These are phyloP conservation scores for Simplicillium aogashimaense DNA, from an alignment of 2,329 filamentous ascomycete species.

Conservation along the genomic window DNA sequence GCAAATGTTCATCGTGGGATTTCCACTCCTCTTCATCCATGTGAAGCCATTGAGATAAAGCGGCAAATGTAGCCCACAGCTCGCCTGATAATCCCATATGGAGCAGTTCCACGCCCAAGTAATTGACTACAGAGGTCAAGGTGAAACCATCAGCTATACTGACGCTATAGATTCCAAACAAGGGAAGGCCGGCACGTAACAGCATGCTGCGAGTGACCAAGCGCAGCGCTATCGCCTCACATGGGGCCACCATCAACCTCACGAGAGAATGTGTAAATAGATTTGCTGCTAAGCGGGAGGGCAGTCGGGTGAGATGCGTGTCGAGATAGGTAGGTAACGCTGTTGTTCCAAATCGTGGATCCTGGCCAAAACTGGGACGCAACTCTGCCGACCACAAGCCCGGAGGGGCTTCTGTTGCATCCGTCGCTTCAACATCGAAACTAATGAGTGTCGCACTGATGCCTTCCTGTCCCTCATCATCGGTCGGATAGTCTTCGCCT, in stretches of 20 bases:
- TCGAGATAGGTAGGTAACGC: conserved; percentile 30
- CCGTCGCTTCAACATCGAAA: conserved; percentile 50
- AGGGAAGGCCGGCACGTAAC: conserved; percentile 24
- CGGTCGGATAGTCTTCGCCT: conserved; percentile 43
- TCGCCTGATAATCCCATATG: conserved; percentile 33
- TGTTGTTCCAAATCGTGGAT: conserved; percentile 13
- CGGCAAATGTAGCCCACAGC: conserved; percentile 32
- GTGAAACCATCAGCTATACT: conserved; percentile 26
- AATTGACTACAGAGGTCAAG: conserved; percentile 30
- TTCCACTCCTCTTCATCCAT: conserved; percentile 33
- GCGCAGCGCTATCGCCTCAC: conserved; percentile 36
- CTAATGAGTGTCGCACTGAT: conserved; percentile 48
- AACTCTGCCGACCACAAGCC: conserved; percentile 51
- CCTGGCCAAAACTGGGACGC: conserved; percentile 33
- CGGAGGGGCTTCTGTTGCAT: conserved; percentile 37
- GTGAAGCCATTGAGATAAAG: conserved; percentile 27
- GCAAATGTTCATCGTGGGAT: conserved; percentile 16
- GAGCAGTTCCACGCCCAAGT: conserved; percentile 34
- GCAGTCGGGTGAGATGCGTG: conserved; percentile 40
- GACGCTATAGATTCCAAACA: conserved; percentile 26
- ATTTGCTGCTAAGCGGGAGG: conserved; percentile 35
- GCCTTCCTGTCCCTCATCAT: conserved; percentile 46
- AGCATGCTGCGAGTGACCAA: conserved; percentile 33
- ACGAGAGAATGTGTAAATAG: conserved; percentile 33
- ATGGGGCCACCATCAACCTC: conserved; percentile 32